These are phyloP conservation scores for Xylaria bambusicola DNA, from an alignment of 495 filamentous ascomycete genomes.

Conservation along the genomic window DNA sequence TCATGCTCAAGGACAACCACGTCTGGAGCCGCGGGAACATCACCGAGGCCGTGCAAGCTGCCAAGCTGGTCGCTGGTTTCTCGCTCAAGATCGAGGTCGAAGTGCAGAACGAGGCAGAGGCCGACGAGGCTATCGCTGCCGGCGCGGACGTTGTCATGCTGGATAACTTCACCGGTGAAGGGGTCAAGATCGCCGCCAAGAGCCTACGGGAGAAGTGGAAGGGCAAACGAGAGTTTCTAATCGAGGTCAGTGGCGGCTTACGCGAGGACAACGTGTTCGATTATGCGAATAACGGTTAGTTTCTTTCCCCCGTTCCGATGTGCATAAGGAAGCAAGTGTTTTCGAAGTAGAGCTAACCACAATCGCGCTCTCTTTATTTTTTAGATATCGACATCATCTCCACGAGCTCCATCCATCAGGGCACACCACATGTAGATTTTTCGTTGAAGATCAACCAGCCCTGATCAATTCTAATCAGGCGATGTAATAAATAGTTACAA, in stretches of 20 bases:
- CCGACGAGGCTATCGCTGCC: constrained; percentile 84
- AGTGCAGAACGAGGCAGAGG: constrained; percentile 81
- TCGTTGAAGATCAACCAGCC: constrained; percentile 77
- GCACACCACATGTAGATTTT: constrained; percentile 89
- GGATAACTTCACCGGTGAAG: constrained; percentile 85
- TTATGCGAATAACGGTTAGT: constrained; percentile 74
- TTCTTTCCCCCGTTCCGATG: background rate
- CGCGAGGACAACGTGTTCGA: constrained; percentile 77
- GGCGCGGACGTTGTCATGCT: constrained; percentile 97
- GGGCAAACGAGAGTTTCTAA: constrained; percentile 65
- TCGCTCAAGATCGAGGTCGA: constrained; percentile 94
- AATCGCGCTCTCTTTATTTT: constrained; percentile 14
- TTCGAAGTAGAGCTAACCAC: background rate
- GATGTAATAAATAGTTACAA: too few species aligned
- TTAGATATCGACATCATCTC: constrained; percentile 90
- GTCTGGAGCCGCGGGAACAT: constrained; percentile 88
- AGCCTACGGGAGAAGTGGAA: constrained; percentile 76
- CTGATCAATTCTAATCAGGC: background rate
- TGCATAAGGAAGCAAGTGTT: background rate
- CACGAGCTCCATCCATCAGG: constrained; percentile 95
- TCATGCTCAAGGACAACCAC: constrained; percentile 99
- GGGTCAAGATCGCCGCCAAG: constrained; percentile 67
- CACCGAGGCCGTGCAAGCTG: constrained; percentile 76
- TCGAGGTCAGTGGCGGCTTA: constrained; percentile 92
- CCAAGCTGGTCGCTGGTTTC: constrained; percentile 84